Evolutionary conservation across 345 rosid species (phyloP), one percentile per base, ranked within the genome.

Genomic region (Ceriops zippeliana): DNA sequence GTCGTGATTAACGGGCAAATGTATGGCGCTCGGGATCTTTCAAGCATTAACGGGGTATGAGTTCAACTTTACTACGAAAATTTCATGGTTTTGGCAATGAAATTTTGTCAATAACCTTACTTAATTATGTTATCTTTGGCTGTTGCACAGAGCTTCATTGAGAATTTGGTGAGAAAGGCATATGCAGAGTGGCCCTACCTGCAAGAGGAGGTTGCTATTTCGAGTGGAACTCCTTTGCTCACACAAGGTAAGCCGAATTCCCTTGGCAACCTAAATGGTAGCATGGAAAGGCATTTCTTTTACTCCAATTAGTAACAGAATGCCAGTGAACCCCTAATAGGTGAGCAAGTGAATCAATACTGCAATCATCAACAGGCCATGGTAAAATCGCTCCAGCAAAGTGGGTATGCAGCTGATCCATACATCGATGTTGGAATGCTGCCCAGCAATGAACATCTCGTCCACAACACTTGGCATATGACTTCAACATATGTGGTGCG

Each of bases 111-210:
- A 13, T 11, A 42, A 11, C 19, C 49, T 42, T 2, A 42, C 16
- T 24, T 27, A 2, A 24, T 56, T 56, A 22, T 56, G 59, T 56
- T 22, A 9, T 56, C 22, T 21, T 22, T 56, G 59, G 24, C 59
- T 5, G 57, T 78, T 5, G n/a, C 5, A 52, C 82, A 93, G 98
- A 8, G 31, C 1, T 78, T 69, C 54, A 52, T 86, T 11, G 85
- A 84, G 69, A 76, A 1, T 30, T 67, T 87, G 85, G 90, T 82
- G 19, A 86, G 78, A 74, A 70, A 82, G 57, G 98, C 98, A 49
- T 67, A 86, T 75, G 2, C 26, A 34, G 76, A 84, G 8, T 86
- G 97, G 96, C 3, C 58, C 56, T 52, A 76, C 16, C 78, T 90
- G 66, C 77, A 85, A 73, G 87, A 79, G 71, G 31, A 73, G 0